Base-by-base conservation (phyloP, 345 rosid genomes). In the Rhodamnia argentea region DNA sequence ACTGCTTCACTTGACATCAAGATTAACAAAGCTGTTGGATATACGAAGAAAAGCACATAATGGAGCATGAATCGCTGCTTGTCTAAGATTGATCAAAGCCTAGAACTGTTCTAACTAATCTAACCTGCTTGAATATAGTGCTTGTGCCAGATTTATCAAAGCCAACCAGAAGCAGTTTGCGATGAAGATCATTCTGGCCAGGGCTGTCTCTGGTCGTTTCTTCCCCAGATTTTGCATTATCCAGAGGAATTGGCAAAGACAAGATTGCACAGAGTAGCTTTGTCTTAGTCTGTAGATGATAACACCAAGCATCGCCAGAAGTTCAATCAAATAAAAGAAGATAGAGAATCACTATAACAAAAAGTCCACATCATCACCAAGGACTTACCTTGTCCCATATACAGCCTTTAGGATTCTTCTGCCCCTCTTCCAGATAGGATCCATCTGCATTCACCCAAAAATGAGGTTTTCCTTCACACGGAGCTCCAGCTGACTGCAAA, bases 101-200 rank as follows among this genome's bases (percentile, higher is more conserved):
- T 54, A 59, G 16, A 32, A 51, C n/a, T 84, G 3, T 14, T 42
- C 23, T 50, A 70, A 59, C 70, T 86, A 37, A 54, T 47, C 87
- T 86, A 83, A 94, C 99, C 93, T 97, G 96, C 90, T 96, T 97
- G 90, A 93, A 95, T 84, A 97, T 88, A 60, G 99, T 94, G 86
- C 98, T 91, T 4, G 96, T 93, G 88, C 99, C 99, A 50, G 98
- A 94, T 83, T 94, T 94, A 86, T 89, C 91, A 64, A 85, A 87
- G 87, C 98, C 99, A 47, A 96, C 91, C 74, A 97, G 93, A 88
- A 97, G 95, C 89, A 95, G 91, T 84, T 90, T 96, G 82, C 60
- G 83, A 82, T 75, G 83, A 83, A 91, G 89, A 84, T 24, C 82
- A 86, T 89, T 91, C 75, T 88, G 90, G 56, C 86, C 91, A 81